Conservation (phyloP, 495 filamentous ascomycete species). For the Chaetomium fimeti region DNA sequence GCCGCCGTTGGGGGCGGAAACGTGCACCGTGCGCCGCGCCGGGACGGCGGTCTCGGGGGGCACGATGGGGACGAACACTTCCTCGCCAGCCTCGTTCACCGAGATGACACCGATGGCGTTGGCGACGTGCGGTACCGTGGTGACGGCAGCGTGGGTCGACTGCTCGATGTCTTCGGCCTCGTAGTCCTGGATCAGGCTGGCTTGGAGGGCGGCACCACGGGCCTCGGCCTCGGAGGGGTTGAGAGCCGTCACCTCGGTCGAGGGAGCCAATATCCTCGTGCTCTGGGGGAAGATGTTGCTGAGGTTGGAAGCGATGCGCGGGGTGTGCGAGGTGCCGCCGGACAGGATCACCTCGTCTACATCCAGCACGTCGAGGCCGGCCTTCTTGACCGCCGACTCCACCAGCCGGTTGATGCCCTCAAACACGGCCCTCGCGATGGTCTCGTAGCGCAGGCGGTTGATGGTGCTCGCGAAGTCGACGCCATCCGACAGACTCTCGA, state of each 20-base stretch:
- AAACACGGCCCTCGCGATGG: slow-evolving; percentile 80
- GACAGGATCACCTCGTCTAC: slow-evolving; percentile 93
- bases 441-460: slow-evolving; percentile 90
- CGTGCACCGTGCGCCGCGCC: slow-evolving; percentile 74
- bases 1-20: slow-evolving; percentile 73
- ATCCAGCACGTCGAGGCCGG: slow-evolving; percentile 85
- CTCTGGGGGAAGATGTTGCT: slow-evolving; percentile 73
- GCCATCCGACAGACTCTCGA: slow-evolving; percentile 83
- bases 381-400: slow-evolving; percentile 83
- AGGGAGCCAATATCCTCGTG: slow-evolving; percentile 78
- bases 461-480: slow-evolving; percentile 87
- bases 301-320: slow-evolving; percentile 79
- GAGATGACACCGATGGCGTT: slow-evolving; percentile 87
- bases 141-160: slow-evolving; percentile 92
- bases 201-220: slow-evolving; percentile 92
- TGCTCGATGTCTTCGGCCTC: slow-evolving; percentile 92
- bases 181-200: slow-evolving; percentile 86
- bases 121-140: slow-evolving; percentile 82
- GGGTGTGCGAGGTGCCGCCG: slow-evolving; percentile 90
- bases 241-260: slow-evolving; percentile 71
- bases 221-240: slow-evolving; percentile 90
- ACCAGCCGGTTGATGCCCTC: slow-evolving; percentile 82
- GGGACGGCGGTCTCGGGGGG: slow-evolving; percentile 85
- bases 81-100: slow-evolving; percentile 57
- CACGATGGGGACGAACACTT: slow-evolving; percentile 74